Percentiles rank a stretch among this genome's conserved stretches.
Evolutionary conservation across 2,329 filamentous ascomycete genomes (phyloP).

Genomic region (Gremmenia infestans): DNA sequence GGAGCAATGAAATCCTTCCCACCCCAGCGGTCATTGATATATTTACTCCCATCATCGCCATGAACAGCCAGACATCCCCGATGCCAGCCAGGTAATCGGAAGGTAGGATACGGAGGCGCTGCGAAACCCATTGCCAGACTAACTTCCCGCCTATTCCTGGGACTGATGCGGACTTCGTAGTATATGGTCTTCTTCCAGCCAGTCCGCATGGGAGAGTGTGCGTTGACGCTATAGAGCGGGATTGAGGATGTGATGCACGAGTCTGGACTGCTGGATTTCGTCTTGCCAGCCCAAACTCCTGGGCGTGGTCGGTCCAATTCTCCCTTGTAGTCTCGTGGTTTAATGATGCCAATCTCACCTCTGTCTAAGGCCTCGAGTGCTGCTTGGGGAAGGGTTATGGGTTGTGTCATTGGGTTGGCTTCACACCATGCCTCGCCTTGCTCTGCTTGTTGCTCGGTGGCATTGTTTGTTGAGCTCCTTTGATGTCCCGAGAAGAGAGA

Average conservation of each 20-base stretch:
- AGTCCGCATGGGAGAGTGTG: conserved; percentile 51
- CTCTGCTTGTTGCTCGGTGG: conserved; percentile 57
- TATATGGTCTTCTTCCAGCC: conserved; percentile 54
- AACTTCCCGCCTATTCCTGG: conserved; percentile 37
- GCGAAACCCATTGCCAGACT: conserved; percentile 63
- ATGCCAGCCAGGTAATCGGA: conserved; percentile 78
- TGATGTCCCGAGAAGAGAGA: conserved; percentile 53
- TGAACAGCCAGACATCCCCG: conserved; percentile 71
- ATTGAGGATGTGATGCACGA: conserved; percentile 61
- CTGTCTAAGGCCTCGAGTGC: conserved; percentile 44
- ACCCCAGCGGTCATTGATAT: conserved; percentile 70
- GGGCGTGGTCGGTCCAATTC: conserved; percentile 40
- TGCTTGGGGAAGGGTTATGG: conserved; percentile 44
- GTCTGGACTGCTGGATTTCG: conserved; percentile 47
- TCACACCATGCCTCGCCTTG: conserved; percentile 63
- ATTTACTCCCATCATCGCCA: conserved; percentile 72
- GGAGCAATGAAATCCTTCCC: conserved; percentile 62
- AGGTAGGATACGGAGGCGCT: conserved; percentile 71
- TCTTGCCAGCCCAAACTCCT: conserved; percentile 48
- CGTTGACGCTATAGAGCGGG: conserved; percentile 59
- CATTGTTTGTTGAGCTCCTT: conserved; percentile 63
- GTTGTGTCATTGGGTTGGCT: conserved; percentile 51
- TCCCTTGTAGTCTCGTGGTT: conserved; percentile 45
- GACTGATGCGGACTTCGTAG: conserved; percentile 61
- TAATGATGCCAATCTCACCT: conserved; percentile 50